Evolutionary conservation across 441 rosid species (phyloP).

Genomic region (Manihot esculenta): DNA sequence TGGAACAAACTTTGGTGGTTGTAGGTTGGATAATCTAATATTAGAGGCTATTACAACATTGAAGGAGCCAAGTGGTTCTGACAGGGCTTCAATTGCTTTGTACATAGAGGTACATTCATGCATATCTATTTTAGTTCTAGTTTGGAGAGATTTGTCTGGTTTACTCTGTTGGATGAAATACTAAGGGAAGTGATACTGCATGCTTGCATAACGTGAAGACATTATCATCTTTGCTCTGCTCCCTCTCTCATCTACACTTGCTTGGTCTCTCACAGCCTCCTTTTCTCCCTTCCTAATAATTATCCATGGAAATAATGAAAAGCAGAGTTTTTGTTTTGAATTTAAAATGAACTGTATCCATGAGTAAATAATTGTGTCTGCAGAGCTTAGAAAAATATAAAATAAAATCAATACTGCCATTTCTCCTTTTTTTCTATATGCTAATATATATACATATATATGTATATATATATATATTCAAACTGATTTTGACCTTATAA

Average conservation of each 20-base stretch:
- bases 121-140: not conserved
- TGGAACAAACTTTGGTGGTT: conserved; percentile 20
- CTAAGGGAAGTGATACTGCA: not conserved
- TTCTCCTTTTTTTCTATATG: not conserved
- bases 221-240: conserved; percentile 15
- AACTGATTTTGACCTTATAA: conserved; percentile 22
- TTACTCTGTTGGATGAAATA: not conserved
- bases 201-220: conserved; percentile 3
- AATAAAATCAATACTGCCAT: not conserved
- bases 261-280: not conserved
- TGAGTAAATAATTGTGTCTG: not conserved
- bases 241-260: not conserved
- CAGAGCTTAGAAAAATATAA: not conserved
- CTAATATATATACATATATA: no score
- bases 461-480: no score
- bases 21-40: conserved; percentile 76
- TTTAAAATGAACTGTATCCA: not conserved
- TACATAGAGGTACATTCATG: conserved; percentile 62
- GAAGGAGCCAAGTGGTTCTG: conserved; percentile 75
- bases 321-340: not conserved
- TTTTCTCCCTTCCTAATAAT: conserved; percentile 1
- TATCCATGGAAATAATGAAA: not conserved
- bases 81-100: conserved; percentile 55
- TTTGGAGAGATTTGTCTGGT: not conserved
- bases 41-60: conserved; percentile 66